These are phyloP conservation scores for Heterobasidion occidentale DNA, from an alignment of 1,284 basidiomycete species.

Conservation along the genomic window DNA sequence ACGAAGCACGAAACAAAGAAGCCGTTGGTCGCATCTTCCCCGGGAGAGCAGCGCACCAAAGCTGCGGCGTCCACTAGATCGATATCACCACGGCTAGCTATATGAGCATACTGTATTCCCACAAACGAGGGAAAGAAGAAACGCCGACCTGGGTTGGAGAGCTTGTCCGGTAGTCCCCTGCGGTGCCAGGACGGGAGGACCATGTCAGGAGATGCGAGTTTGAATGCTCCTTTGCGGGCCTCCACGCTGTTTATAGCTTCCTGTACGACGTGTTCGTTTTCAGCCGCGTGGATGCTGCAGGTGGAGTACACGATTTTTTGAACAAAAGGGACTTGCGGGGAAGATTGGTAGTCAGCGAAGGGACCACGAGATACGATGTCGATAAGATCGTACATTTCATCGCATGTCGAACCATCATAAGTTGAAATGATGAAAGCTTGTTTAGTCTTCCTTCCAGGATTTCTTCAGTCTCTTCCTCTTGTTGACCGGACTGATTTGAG, in stretches of 20 bases:
- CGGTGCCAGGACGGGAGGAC: slow-evolving; percentile 78
- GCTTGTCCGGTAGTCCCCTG: slow-evolving; percentile 62
- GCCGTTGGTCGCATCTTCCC: slow-evolving; percentile 85
- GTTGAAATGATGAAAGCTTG: slow-evolving; percentile 82
- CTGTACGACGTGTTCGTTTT: slow-evolving; percentile 86
- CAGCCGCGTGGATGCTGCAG: slow-evolving; percentile 85
- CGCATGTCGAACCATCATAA: slow-evolving; percentile 91
- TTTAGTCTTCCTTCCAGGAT: slow-evolving; percentile 61
- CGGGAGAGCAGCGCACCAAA: slow-evolving; percentile 79
- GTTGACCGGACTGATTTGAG: not conserved
- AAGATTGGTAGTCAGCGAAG: not conserved
- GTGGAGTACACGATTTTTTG: slow-evolving; percentile 91
- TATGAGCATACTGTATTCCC: slow-evolving; percentile 1
- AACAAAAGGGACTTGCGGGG: slow-evolving; percentile 45
- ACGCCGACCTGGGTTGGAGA: slow-evolving; percentile 38
- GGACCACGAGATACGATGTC: not conserved
- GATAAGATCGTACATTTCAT: slow-evolving; percentile 71
- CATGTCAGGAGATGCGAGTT: slow-evolving; percentile 52
- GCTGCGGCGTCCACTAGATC: slow-evolving; percentile 51
- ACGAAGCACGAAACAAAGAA: slow-evolving; percentile 92
- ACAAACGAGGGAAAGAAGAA: not conserved
- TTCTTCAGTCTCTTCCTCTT: slow-evolving; percentile 42
- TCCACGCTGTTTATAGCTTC: slow-evolving; percentile 66
- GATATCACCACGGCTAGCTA: not conserved
- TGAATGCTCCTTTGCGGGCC: slow-evolving; percentile 51